Base-by-base conservation (phyloP, 306 rosid species). In the Prunus padus region DNA sequence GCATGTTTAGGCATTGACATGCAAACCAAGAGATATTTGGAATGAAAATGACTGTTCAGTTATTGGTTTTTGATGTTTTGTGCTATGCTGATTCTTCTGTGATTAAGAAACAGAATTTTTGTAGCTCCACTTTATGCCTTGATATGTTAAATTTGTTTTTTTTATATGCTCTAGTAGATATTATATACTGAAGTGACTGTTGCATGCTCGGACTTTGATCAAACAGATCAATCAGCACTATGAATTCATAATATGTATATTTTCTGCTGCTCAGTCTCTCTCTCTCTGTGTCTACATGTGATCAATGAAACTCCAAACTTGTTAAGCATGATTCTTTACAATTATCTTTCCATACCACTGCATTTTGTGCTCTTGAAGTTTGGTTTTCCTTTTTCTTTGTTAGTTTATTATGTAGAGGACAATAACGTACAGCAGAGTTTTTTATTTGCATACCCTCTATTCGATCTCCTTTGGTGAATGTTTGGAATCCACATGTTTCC, bases 1-100 rank as follows among this genome's bases (percentile, higher is more conserved):
- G 66, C 54, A 72, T 79, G 69, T 76, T 75, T 75, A 70, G 55
- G 72, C 47, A 66, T 33, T 42, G 57, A 50, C 25, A 31, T 73
- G n/a, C 15, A 14, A 46, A 8, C 30, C n/a, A 30, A 77, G 13
- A n/a, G 54, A 76, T 77, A 64, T 69, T 18, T 30, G 75, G 69
- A 44, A 60, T 72, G 67, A 71, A 62, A 57, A 16, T 73, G 10
- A 69, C 65, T 62, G 30, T 50, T 65, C n/a, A 59, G 54, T 77
- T 71, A 68, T 75, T 75, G 22, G 26, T 45, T 52, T 79, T 69
- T 79, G 55, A 69, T 51, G 71, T 61, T 31, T 50, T 18, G 33
- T 40, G 57, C 59, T 71, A 31, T 77, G 59, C 13, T 65, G 69
- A 74, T 65, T 54, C 50, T 40, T 40, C 25, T 40, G 15, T 61